Base-by-base conservation (phyloP, 2,329 filamentous ascomycete species). In the Aspergillus hortae region DNA sequence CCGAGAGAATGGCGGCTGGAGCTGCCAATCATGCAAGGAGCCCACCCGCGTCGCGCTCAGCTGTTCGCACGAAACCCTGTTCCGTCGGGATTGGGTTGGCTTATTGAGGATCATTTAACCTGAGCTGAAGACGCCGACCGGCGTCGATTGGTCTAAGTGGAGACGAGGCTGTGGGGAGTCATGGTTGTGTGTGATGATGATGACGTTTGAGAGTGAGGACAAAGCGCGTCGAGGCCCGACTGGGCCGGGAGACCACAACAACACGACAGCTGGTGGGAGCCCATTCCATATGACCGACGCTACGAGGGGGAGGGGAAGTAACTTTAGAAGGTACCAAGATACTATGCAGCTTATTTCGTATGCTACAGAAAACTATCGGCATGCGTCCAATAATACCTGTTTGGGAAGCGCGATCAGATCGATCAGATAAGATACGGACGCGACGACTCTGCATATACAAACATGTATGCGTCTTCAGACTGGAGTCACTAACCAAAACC, bases 351-450 rank as follows among this genome's bases (percentile, higher is more conserved):
- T 30, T 30, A 30, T 10, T 10, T 30, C 11, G 7, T 10, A 11
- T 30, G 27, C 27, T 11, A 30, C 35, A 38, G 35, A 38, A 17
- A 7, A n/a, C 35, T 10, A 30, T 27, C 27, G 10, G 11, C 27
- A 38, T 17, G 15, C 35, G 15, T 17, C 14, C 35, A 38, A 38
- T 38, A 38, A 38, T 38, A 38, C 35, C 35, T 38, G 35, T 38
- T 38, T 42, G 40, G 40, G 40, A 23, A n/a, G 15, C 40, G 32
- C 15, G 48, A 44, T 41, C 21, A 46, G 40, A 54, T 54, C 52
- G 38, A 54, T 54, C 52, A 51, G 52, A 54, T 54, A 54, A 54
- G 52, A 54, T 54, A 36, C 48, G 42, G 23, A 17, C n/a, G 42
- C 25, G 33, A 48, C 40, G 19, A n/a, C 14, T n/a, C 35, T 38